A percentile compares a stretch with the other conserved stretches of the same genome.
phyloP scores from a whole-genome alignment of 2,329 filamentous ascomycete genomes.

The Alternaria triticina region DNA sequence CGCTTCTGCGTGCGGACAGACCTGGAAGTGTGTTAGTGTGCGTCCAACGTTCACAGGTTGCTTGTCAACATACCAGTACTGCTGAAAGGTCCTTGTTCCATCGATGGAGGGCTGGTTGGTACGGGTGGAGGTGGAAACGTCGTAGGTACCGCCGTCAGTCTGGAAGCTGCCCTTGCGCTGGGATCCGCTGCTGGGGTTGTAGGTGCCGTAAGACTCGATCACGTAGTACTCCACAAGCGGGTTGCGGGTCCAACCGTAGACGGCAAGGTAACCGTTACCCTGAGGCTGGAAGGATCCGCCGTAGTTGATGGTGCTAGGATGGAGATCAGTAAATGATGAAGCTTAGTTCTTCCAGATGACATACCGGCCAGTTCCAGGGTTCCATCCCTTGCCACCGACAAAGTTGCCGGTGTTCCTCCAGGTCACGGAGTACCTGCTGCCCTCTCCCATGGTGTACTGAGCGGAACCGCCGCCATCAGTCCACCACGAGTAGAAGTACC shows the following conservation, averaged over 20 bases:
- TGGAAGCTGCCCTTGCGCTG: constrained; percentile 58
- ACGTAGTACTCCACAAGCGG: constrained; percentile 65
- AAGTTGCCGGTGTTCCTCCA: constrained; percentile 34
- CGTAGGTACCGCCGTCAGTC: constrained; percentile 60
- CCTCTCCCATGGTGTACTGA: constrained; percentile 29
- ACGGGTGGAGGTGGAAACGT: constrained; percentile 56
- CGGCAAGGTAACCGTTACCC: constrained; percentile 39
- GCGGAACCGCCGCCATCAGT: constrained; percentile 54
- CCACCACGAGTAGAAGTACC: constrained; percentile 67
- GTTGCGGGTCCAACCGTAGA: constrained; percentile 63
- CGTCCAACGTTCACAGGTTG: not conserved
- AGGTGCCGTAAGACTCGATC: constrained; percentile 58
- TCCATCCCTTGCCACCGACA: constrained; percentile 38
- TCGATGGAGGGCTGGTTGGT: constrained; percentile 60
- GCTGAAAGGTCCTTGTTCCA: constrained; percentile 60
- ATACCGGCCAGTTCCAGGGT: constrained; percentile 55
- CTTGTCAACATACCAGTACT: constrained; percentile 55
- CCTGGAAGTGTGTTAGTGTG: not conserved
- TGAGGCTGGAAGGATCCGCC: constrained; percentile 21
- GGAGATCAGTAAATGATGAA: not conserved
- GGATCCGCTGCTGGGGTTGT: constrained; percentile 52
- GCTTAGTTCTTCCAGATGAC: not conserved
- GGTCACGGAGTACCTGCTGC: constrained; percentile 27
- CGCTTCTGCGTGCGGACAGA: constrained; percentile 56
- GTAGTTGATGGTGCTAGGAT: constrained; percentile 24